These are phyloP conservation scores for Maudiozyma serrabonitensis DNA, from an alignment of 805 yeast genomes.

Conservation along the genomic window DNA sequence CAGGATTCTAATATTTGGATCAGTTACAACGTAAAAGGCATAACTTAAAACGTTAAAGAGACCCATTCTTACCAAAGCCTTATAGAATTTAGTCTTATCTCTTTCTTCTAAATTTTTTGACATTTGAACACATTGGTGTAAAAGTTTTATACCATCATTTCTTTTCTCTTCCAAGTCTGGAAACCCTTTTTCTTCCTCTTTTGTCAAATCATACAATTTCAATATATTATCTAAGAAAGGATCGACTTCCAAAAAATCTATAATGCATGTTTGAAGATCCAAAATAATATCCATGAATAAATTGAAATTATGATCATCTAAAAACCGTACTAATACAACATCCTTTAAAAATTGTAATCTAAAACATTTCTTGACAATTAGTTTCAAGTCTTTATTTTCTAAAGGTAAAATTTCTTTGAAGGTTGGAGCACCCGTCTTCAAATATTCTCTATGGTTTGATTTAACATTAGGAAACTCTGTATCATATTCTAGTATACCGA, in stretches of 20 bases:
- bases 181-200: conserved; percentile 4
- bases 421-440: conserved; percentile 38
- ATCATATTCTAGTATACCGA: conserved; percentile 84
- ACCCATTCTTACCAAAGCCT: conserved; percentile 55
- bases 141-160: conserved; percentile 64
- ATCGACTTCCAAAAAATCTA: conserved; percentile 26
- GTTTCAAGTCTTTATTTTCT: conserved; percentile 38
- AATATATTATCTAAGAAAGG: conserved; percentile 51
- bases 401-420: conserved; percentile 69
- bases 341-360: conserved; percentile 75
- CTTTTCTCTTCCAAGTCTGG: conserved; percentile 25
- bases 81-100: conserved; percentile 59
- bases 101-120: conserved; percentile 59
- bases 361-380: conserved; percentile 63
- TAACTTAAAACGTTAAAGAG: conserved; percentile 59
- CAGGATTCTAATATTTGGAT: conserved; percentile 41
- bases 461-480: conserved; percentile 74
- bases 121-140: conserved; percentile 71
- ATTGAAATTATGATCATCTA: conserved; percentile 73
- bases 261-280: conserved; percentile 26
- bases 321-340: conserved; percentile 68
- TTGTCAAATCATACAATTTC: conserved; percentile 36
- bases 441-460: conserved; percentile 67
- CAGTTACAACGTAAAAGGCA: conserved; percentile 48
- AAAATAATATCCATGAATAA: conserved; percentile 40